Percentiles rank a stretch among this genome's conserved stretches.
phyloP scores from a whole-genome alignment of 2,329 filamentous ascomycete genomes.

The Monosporascus sp. region DNA sequence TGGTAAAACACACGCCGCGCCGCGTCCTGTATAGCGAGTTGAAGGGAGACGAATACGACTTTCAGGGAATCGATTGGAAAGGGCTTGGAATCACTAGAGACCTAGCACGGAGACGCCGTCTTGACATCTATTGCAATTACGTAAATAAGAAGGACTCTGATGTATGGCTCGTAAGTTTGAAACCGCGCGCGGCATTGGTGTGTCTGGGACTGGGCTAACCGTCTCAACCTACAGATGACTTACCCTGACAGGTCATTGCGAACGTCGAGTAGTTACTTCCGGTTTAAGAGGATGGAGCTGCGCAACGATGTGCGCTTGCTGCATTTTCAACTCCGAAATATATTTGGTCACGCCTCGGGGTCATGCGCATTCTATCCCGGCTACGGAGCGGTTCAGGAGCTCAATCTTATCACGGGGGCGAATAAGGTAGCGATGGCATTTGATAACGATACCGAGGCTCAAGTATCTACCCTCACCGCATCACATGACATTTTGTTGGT shows the following conservation, averaged over 20 bases:
- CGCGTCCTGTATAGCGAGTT: slow-evolving; percentile 40
- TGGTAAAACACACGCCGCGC: slow-evolving; percentile 11
- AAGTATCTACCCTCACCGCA: slow-evolving; percentile 47
- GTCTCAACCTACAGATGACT: slow-evolving; percentile 3
- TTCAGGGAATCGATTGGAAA: slow-evolving; percentile 57
- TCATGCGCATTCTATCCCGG: slow-evolving; percentile 54
- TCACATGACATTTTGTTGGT: slow-evolving; percentile 52
- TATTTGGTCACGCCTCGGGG: slow-evolving; percentile 52
- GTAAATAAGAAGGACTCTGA: slow-evolving; percentile 47
- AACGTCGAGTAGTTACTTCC: slow-evolving; percentile 46
- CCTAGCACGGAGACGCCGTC: slow-evolving; percentile 43
- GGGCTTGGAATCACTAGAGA: slow-evolving; percentile 45
- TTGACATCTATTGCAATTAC: slow-evolving; percentile 51
- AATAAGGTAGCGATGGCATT: slow-evolving; percentile 41
- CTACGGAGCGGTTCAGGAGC: slow-evolving; percentile 41
- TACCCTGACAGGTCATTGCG: slow-evolving; percentile 31
- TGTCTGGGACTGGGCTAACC: background rate
- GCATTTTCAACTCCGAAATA: slow-evolving; percentile 64
- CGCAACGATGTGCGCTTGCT: slow-evolving; percentile 47
- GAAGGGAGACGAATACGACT: slow-evolving; percentile 49
- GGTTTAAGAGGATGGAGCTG: slow-evolving; percentile 53
- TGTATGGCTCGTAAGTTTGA: slow-evolving; percentile 39
- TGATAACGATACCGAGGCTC: slow-evolving; percentile 31
- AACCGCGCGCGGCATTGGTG: background rate
- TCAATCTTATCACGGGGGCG: slow-evolving; percentile 45